Base-by-base conservation (phyloP, 2,329 filamentous ascomycete species). In the Penicillium brevicompactum region DNA sequence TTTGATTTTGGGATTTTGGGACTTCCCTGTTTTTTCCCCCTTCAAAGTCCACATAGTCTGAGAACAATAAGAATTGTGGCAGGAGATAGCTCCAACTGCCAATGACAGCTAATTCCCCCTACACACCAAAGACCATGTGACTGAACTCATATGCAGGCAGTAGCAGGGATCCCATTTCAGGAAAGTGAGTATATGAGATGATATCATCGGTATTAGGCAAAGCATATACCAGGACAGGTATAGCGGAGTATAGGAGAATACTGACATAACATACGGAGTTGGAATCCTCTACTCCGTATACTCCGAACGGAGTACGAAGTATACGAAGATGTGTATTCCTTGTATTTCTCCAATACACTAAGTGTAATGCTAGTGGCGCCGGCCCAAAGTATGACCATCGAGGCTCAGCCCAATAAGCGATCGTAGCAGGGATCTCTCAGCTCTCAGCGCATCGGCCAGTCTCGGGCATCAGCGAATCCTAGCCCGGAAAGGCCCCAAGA, bases 361-460 rank as follows among this genome's bases (percentile, higher is more conserved):
- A 54, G 22, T 34, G 50, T 53, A 58, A 51, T 56, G 60, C 52
- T 50, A 56, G 55, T 58, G 59, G 62, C 66, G 64, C 66, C 66
- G 68, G 62, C 53, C 58, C 65, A 70, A 71, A 70, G 62, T 70
- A 66, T 69, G 59, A 62, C 66, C 59, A 70, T 63, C 65, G 55
- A 64, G 67, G 62, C 60, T 64, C 66, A 66, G 69, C 68, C 73
- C 73, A 75, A 75, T 75, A 50, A 68, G 57, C 62, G 70, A 68
- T 72, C 70, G 57, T 56, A 74, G 58, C 71, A 69, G 68, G 71
- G 66, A 69, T 74, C 61, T 74, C 61, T 72, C 67, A 69, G 66
- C 70, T 62, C 49, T 41, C 46, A 60, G 62, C 53, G 60, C 60
- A 58, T 52, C 60, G 65, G 61, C 63, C 64, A 65, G 68, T 56